These are phyloP conservation scores for Polygonum aviculare DNA, from an alignment of 148 eudicot genomes.

Conservation along the genomic window DNA sequence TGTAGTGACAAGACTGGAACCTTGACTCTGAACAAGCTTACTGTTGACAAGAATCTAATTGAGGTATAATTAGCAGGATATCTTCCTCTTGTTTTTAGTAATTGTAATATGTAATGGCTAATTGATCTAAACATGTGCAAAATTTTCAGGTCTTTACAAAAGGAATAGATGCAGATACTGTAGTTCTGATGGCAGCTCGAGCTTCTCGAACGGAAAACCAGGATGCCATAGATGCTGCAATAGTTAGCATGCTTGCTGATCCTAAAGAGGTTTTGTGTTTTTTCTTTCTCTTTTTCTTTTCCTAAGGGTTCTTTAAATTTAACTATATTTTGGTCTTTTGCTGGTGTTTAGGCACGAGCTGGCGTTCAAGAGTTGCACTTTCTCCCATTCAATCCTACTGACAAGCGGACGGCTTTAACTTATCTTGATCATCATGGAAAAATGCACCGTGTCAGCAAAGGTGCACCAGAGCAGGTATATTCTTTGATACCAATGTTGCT, in stretches of 20 bases:
- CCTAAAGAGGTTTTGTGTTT: constrained; percentile 72
- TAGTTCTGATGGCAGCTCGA: constrained; percentile 96
- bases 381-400: constrained; percentile 95
- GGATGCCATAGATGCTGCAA: constrained; percentile 97
- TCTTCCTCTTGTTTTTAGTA: constrained; percentile 3
- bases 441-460: constrained; percentile 98
- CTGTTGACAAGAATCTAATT: constrained; percentile 86
- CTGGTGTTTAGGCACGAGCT: constrained; percentile 70
- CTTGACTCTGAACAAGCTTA: constrained; percentile 79
- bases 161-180: constrained; percentile 82
- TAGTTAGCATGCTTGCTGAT: constrained; percentile 89
- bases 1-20: constrained; percentile 98
- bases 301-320: constrained; percentile 9
- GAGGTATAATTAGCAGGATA: constrained; percentile 35
- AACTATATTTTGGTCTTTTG: constrained; percentile 7
- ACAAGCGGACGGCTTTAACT: constrained; percentile 93
- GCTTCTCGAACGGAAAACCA: constrained; percentile 93
- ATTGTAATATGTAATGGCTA: background rate
- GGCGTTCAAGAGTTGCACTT: constrained; percentile 86
- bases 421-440: constrained; percentile 76
- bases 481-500: background rate
- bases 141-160: constrained; percentile 75
- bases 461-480: constrained; percentile 98
- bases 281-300: background rate
- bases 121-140: background rate